Conservation (phyloP, 2,329 filamentous ascomycete genomes). For the Aspergillaceae sp. region DNA sequence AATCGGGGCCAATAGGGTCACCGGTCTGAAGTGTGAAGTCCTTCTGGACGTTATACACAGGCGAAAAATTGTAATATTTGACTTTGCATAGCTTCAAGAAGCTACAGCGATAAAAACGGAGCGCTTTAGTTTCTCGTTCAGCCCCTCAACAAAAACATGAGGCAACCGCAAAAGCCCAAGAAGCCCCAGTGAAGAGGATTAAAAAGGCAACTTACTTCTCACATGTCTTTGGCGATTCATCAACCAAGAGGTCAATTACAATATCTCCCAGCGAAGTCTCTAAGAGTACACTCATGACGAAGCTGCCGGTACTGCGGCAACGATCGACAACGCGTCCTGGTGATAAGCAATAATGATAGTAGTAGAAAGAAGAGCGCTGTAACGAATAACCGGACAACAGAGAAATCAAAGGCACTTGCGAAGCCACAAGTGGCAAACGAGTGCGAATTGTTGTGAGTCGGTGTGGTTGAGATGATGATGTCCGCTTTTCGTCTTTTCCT, state of each 20-base stretch:
- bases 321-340: constrained; percentile 8
- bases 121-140: constrained; percentile 50
- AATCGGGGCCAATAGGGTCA: constrained; percentile 81
- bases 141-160: constrained; percentile 29
- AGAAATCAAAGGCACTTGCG: not conserved
- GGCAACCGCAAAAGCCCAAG: not conserved
- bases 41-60: constrained; percentile 84
- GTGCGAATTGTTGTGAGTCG: no score
- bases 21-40: constrained; percentile 95
- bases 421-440: no score
- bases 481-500: no score
- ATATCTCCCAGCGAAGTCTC: constrained; percentile 92
- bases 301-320: constrained; percentile 7
- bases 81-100: constrained; percentile 98
- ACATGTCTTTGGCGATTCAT: constrained; percentile 83
- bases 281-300: constrained; percentile 76
- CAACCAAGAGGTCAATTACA: constrained; percentile 83
- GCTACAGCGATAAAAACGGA: constrained; percentile 44
- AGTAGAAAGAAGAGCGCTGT: not conserved
- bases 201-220: constrained; percentile 66
- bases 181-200: no score
- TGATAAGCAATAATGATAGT: not conserved
- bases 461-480: no score
- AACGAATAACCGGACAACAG: not conserved
- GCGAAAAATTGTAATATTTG: constrained; percentile 98